Percentiles rank a stretch among this genome's conserved stretches.
phyloP scores from a whole-genome alignment of 495 filamentous ascomycete genomes.

The Chaetomidium leptoderma region DNA sequence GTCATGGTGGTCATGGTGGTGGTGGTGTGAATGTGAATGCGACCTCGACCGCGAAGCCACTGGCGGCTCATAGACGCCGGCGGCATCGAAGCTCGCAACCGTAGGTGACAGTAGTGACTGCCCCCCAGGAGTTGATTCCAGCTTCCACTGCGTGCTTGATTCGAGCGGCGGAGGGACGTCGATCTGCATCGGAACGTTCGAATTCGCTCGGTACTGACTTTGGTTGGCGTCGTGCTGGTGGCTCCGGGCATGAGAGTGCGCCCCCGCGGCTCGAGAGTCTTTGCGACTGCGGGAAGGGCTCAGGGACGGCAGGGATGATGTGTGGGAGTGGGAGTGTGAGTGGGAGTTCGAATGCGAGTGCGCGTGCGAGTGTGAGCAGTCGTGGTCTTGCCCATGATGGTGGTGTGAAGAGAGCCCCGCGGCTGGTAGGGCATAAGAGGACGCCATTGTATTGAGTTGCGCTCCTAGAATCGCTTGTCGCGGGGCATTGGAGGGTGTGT shows the following conservation, averaged over 20 bases:
- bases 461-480: constrained; percentile 18
- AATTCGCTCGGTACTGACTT: constrained; percentile 33
- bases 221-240: constrained; percentile 29
- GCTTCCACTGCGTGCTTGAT: constrained; percentile 27
- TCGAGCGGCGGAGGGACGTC: constrained; percentile 33
- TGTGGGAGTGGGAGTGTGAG: constrained; percentile 39
- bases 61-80: constrained; percentile 29
- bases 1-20: constrained; percentile 26
- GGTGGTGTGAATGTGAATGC: constrained; percentile 26
- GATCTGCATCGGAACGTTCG: constrained; percentile 31
- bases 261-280: constrained; percentile 23
- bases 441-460: constrained; percentile 35
- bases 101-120: constrained; percentile 31
- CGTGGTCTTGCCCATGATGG: constrained; percentile 32
- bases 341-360: background rate
- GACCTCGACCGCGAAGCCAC: constrained; percentile 16
- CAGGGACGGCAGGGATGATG: constrained; percentile 24
- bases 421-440: constrained; percentile 49
- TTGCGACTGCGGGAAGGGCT: constrained; percentile 24
- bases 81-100: constrained; percentile 24
- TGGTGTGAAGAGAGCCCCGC: constrained; percentile 45
- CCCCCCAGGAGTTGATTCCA: constrained; percentile 32
- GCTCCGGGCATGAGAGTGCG: constrained; percentile 25
- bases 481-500: constrained; percentile 15
- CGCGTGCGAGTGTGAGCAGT: constrained; percentile 15